A percentile compares a stretch with the other conserved stretches of the same genome.
These are phyloP conservation scores for Nidula niveotomentosa DNA, from an alignment of 1,284 basidiomycete genomes.

Conservation along the genomic window DNA sequence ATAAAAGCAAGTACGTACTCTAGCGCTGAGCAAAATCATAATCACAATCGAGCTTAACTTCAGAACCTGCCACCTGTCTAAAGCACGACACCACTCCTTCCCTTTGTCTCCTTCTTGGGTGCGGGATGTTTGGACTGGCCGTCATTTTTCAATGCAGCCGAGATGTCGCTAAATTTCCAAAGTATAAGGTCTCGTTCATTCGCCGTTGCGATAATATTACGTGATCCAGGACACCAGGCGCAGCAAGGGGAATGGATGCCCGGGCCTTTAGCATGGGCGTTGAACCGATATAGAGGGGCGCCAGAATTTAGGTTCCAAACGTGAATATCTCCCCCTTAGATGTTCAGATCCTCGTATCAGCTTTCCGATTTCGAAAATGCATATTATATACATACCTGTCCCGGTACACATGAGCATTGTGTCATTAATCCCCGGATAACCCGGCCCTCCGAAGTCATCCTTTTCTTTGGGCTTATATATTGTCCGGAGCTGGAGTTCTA, in stretches of 20 bases:
- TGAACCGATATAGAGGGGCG: not conserved
- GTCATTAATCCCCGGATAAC: not conserved
- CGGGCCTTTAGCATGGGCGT: not conserved
- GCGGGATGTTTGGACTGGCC: not conserved
- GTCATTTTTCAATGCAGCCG: not conserved
- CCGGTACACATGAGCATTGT: not conserved
- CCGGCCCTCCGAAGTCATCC: not conserved
- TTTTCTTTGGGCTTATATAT: not conserved
- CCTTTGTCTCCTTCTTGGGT: not conserved
- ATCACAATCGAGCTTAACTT: not conserved
- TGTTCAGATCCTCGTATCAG: not conserved
- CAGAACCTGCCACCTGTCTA: not conserved
- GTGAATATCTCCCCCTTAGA: not conserved
- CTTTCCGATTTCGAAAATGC: not conserved
- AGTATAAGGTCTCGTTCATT: not conserved
- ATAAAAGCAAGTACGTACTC: no score
- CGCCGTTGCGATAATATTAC: not conserved
- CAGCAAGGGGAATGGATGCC: not conserved
- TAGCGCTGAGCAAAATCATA: no score
- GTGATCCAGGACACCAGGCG: not conserved
- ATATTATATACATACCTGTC: not conserved
- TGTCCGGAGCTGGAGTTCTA: not conserved
- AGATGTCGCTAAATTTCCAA: not conserved
- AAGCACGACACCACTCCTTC: not conserved
- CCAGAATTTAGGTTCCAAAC: not conserved